Percentiles rank a stretch among this genome's conserved stretches.
Evolutionary conservation across 768 basidiomycete species (phyloP).

Genomic region (Pleurotus giganteus): DNA sequence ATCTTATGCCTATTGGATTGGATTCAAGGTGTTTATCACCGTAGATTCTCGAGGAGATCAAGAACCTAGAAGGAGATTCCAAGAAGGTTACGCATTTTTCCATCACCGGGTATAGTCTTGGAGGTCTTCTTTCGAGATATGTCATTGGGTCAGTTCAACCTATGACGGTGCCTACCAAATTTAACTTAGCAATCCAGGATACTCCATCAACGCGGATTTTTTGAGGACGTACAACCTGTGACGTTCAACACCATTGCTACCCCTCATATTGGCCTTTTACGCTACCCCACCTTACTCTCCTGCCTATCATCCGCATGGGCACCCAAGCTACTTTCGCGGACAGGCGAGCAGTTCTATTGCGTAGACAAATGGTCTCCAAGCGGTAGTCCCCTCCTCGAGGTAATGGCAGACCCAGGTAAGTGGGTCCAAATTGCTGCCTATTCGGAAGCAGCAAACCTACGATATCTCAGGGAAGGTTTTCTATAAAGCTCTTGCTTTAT

Average conservation of each 20-base stretch:
- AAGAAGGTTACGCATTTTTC: slow-evolving; percentile 67
- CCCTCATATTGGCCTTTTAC: slow-evolving; percentile 74
- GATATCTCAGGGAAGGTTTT: slow-evolving; percentile 61
- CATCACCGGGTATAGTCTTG: slow-evolving; percentile 73
- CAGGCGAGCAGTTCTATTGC: slow-evolving; percentile 75
- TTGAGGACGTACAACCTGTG: slow-evolving; percentile 62
- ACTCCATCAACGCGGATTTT: slow-evolving; percentile 65
- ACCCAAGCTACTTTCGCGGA: slow-evolving; percentile 67
- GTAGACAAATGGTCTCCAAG: slow-evolving; percentile 67
- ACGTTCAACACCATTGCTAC: slow-evolving; percentile 85
- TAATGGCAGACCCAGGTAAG: slow-evolving; percentile 77
- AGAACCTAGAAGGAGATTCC: slow-evolving; percentile 49
- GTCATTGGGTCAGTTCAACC: slow-evolving; percentile 54
- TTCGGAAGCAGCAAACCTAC: slow-evolving; percentile 6
- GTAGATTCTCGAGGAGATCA: slow-evolving; percentile 56
- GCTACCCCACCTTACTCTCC: slow-evolving; percentile 59
- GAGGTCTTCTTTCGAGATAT: slow-evolving; percentile 82
- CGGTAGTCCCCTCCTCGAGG: slow-evolving; percentile 65
- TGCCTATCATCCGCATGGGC: slow-evolving; percentile 53
- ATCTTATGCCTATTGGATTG: neutral
- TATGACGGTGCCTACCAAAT: neutral
- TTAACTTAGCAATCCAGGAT: slow-evolving; percentile 38
- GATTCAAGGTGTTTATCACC: slow-evolving; percentile 4
- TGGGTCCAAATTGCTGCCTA: neutral
- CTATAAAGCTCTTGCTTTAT: slow-evolving; percentile 63